A percentile compares a stretch with the other conserved stretches of the same genome.
Conservation (phyloP, 2,329 filamentous ascomycete genomes). For the Colletotrichum ledebouriae region DNA sequence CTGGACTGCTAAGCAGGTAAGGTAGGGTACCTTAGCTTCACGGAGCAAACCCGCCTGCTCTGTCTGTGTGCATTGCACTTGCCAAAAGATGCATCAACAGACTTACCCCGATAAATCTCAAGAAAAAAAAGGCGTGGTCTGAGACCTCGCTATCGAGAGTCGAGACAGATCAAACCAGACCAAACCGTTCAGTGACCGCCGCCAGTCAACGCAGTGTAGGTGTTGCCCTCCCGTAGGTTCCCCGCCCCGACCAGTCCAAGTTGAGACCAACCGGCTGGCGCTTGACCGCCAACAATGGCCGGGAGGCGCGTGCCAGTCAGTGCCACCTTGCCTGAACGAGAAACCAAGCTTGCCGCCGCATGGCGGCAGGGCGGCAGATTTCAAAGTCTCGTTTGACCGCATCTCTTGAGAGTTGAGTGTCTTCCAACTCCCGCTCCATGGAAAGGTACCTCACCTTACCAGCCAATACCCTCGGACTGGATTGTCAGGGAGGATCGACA, state of each 20-base stretch:
- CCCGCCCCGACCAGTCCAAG: slow-evolving; percentile 42
- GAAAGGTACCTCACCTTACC: too few species aligned
- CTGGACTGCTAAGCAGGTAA: background rate
- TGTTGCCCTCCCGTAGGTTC: slow-evolving; percentile 28
- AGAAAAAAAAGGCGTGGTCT: slow-evolving; percentile 5
- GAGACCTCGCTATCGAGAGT: slow-evolving; percentile 7
- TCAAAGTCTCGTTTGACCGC: slow-evolving; percentile 34
- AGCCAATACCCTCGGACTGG: slow-evolving; percentile 37
- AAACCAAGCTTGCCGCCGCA: slow-evolving; percentile 8
- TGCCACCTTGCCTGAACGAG: slow-evolving; percentile 17
- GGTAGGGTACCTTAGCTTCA: background rate
- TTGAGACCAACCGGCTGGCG: slow-evolving; percentile 38
- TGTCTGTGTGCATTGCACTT: background rate
- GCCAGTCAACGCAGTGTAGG: slow-evolving; percentile 34
- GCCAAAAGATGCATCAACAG: background rate
- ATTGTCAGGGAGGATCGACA: slow-evolving; percentile 40
- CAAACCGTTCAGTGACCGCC: slow-evolving; percentile 1
- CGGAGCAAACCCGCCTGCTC: slow-evolving; percentile 15
- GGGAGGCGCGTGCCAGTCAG: slow-evolving; percentile 40
- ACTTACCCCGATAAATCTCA: slow-evolving; percentile 1
- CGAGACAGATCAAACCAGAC: background rate
- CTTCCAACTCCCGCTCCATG: too few species aligned
- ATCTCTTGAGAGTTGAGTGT: slow-evolving; percentile 12
- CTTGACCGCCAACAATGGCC: slow-evolving; percentile 42
- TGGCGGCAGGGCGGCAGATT: slow-evolving; percentile 30